phyloP scores from a whole-genome alignment of 441 rosid species.

The Eruca vesicaria region DNA sequence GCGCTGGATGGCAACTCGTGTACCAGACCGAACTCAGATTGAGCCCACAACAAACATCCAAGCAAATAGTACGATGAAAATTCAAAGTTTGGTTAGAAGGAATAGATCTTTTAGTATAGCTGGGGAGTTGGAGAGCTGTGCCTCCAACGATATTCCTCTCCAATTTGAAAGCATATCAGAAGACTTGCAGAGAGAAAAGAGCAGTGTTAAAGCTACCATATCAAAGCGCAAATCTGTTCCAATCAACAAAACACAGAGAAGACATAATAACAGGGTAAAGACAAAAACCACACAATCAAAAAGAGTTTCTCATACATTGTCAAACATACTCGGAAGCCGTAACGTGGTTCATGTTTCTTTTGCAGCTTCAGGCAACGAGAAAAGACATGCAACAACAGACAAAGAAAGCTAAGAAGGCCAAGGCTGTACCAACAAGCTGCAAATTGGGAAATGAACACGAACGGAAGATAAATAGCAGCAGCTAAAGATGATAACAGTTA shows the following conservation, averaged over 20 bases:
- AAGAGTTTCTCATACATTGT: not conserved
- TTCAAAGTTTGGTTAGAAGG: constrained; percentile 30
- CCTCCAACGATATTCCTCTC: constrained; percentile 70
- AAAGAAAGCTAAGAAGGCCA: constrained; percentile 29
- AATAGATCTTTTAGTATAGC: constrained; percentile 40
- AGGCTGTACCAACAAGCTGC: constrained; percentile 18
- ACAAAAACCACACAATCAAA: not conserved
- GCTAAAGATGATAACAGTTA: not conserved
- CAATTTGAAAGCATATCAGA: constrained; percentile 40
- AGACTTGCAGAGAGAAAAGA: constrained; percentile 31
- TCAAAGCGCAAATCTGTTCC: constrained; percentile 55
- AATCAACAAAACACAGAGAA: constrained; percentile 43
- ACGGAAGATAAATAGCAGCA: not conserved
- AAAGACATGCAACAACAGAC: constrained; percentile 36
- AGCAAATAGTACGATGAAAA: constrained; percentile 25
- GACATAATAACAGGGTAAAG: constrained; percentile 45
- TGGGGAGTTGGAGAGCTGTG: constrained; percentile 77
- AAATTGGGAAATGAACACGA: constrained; percentile 2
- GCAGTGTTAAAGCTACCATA: constrained; percentile 31
- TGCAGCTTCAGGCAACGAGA: constrained; percentile 42
- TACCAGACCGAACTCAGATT: constrained; percentile 42
- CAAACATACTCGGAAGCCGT: not conserved
- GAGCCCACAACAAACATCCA: constrained; percentile 12
- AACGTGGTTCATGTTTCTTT: not conserved
- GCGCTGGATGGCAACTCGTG: constrained; percentile 87